Conservation (phyloP, 139 green algal genomes). For the Mesotaenium endlicherianum region DNA sequence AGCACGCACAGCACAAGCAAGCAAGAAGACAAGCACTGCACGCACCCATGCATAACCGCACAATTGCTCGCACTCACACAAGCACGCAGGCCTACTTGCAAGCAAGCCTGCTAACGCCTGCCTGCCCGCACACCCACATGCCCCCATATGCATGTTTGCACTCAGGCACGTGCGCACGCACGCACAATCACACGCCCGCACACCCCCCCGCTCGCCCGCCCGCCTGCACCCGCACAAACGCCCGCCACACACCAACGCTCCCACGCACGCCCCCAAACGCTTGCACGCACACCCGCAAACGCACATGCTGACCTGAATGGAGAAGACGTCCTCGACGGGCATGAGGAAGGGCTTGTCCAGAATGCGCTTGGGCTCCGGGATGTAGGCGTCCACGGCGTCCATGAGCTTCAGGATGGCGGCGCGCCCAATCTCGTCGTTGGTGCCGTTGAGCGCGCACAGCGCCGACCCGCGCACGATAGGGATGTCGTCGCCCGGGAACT, state of each 20-base stretch:
- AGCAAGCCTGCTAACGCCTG: no score
- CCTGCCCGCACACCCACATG: no score
- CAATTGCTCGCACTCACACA: no score
- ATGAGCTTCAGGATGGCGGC: constrained; percentile 78
- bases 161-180: no score
- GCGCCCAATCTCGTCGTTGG: constrained; percentile 76
- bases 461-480: constrained; percentile 78
- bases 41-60: no score
- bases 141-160: no score
- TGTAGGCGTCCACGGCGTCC: constrained; percentile 77
- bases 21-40: no score
- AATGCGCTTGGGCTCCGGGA: constrained; percentile 74
- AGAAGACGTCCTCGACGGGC: constrained; percentile 97
- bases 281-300: background rate
- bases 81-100: no score
- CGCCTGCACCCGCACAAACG: background rate
- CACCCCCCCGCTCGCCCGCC: no score
- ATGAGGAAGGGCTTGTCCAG: constrained; percentile 97
- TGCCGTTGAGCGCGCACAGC: constrained; percentile 75
- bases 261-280: background rate
- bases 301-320: constrained; percentile 66
- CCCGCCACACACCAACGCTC: background rate
- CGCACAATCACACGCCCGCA: no score
- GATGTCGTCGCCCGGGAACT: constrained; percentile 89
- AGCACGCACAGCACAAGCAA: no score